Conservation (phyloP, 2,329 filamentous ascomycete species). For the Fusarium chlamydosporum region DNA sequence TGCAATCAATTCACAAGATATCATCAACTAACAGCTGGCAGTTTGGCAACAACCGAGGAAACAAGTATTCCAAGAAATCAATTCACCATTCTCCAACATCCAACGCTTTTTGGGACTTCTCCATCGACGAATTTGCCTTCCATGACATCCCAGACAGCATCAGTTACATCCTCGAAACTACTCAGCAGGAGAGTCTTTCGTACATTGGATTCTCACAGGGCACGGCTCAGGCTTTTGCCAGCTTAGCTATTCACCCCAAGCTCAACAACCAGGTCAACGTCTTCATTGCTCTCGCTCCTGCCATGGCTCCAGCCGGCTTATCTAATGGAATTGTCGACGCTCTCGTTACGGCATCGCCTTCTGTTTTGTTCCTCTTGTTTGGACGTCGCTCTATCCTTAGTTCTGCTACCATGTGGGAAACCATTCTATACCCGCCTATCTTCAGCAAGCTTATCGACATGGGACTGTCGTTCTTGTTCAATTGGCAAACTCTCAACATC, state of each 20-base stretch:
- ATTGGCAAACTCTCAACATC: conserved; percentile 90
- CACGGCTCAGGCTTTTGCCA: conserved; percentile 95
- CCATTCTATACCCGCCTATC: conserved; percentile 92
- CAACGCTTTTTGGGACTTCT: conserved; percentile 93
- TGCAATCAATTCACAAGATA: not conserved
- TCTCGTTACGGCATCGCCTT: conserved; percentile 91
- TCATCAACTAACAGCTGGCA: conserved; percentile 55
- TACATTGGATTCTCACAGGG: conserved; percentile 99
- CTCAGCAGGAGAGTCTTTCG: conserved; percentile 84
- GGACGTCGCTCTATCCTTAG: conserved; percentile 91
- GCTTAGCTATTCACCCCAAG: conserved; percentile 89
- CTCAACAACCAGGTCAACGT: conserved; percentile 95
- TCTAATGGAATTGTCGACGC: conserved; percentile 93
- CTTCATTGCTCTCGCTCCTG: conserved; percentile 94
- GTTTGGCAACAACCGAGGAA: conserved; percentile 97
- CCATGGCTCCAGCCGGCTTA: conserved; percentile 94
- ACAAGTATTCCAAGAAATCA: conserved; percentile 99
- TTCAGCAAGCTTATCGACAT: conserved; percentile 91
- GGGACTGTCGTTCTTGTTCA: conserved; percentile 85
- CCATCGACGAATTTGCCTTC: conserved; percentile 98
- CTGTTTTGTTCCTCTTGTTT: conserved; percentile 93
- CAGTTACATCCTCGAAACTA: conserved; percentile 88
- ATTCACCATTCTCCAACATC: conserved; percentile 81
- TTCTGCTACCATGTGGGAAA: conserved; percentile 97
- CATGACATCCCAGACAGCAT: conserved; percentile 97